These are phyloP conservation scores for Didymellaceae sp. DNA, from an alignment of 2,329 filamentous ascomycete species.

Conservation along the genomic window DNA sequence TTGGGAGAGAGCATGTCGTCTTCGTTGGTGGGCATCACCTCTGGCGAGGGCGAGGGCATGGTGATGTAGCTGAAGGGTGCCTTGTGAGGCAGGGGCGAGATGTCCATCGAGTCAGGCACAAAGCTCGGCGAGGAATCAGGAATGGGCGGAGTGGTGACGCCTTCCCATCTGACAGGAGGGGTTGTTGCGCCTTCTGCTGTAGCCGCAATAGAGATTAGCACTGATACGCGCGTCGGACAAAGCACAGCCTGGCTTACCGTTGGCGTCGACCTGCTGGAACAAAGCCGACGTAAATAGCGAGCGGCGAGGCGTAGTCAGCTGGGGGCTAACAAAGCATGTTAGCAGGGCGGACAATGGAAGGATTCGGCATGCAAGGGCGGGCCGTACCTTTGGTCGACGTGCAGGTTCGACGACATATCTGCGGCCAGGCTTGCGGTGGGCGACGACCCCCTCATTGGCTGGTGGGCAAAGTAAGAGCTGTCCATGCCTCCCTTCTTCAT, in stretches of 20 bases:
- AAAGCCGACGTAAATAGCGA: constrained; percentile 81
- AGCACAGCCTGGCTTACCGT: constrained; percentile 60
- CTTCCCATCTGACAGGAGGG: constrained; percentile 61
- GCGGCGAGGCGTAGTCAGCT: constrained; percentile 80
- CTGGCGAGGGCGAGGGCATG: constrained; percentile 74
- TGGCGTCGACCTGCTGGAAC: constrained; percentile 64
- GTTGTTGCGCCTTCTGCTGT: constrained; percentile 53
- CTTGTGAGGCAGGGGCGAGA: constrained; percentile 90
- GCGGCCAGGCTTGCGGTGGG: constrained; percentile 89
- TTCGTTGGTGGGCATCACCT: constrained; percentile 53
- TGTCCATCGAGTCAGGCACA: constrained; percentile 82
- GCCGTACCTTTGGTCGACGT: constrained; percentile 86
- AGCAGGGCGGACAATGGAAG: constrained; percentile 35
- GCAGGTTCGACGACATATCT: constrained; percentile 95
- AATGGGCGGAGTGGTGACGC: constrained; percentile 82
- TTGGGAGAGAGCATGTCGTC: constrained; percentile 53
- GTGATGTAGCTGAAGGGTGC: constrained; percentile 64
- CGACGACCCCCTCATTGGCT: constrained; percentile 81
- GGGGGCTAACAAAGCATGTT: constrained; percentile 67
- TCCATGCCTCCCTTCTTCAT: constrained; percentile 74
- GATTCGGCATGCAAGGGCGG: constrained; percentile 35
- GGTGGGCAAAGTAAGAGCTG: constrained; percentile 74
- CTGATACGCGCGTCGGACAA: neutral
- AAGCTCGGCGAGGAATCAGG: constrained; percentile 81
- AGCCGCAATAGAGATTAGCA: constrained; percentile 36